phyloP scores from a whole-genome alignment of 495 filamentous ascomycete genomes.

The Xylaria venustula region DNA sequence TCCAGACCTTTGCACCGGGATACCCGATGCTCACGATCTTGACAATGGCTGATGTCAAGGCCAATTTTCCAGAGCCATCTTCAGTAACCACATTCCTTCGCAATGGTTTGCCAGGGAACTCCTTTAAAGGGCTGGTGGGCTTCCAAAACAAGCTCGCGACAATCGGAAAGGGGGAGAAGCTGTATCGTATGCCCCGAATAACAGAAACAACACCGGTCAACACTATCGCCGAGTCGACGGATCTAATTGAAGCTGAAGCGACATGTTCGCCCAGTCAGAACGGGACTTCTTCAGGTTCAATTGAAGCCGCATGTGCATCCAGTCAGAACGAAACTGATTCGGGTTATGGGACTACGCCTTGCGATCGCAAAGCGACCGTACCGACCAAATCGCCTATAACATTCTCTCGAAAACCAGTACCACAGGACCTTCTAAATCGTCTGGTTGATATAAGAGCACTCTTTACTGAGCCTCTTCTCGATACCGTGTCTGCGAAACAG shows the following conservation, averaged over 20 bases:
- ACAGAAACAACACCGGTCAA: not conserved
- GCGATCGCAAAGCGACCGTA: not conserved
- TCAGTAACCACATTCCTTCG: not conserved
- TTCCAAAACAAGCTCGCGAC: not conserved
- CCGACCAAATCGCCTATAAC: not conserved
- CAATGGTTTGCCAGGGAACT: not conserved
- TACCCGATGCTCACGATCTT: not conserved
- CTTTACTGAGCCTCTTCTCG: constrained; percentile 14
- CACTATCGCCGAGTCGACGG: not conserved
- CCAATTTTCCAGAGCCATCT: not conserved
- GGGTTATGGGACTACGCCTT: not conserved
- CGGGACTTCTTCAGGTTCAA: not conserved
- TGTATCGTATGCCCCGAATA: not conserved
- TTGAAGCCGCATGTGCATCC: not conserved
- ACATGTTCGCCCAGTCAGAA: not conserved
- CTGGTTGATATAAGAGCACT: constrained; percentile 26
- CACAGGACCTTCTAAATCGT: constrained; percentile 18
- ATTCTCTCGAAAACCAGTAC: constrained; percentile 16
- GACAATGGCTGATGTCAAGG: not conserved
- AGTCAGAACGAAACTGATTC: not conserved
- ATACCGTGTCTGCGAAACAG: constrained; percentile 6
- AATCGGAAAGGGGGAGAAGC: not conserved
- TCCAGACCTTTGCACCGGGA: no score
- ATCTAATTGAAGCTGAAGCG: not conserved
- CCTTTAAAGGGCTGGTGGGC: no score